Base-by-base conservation (phyloP, 345 rosid genomes). In the Cardiospermum halicacabum region DNA sequence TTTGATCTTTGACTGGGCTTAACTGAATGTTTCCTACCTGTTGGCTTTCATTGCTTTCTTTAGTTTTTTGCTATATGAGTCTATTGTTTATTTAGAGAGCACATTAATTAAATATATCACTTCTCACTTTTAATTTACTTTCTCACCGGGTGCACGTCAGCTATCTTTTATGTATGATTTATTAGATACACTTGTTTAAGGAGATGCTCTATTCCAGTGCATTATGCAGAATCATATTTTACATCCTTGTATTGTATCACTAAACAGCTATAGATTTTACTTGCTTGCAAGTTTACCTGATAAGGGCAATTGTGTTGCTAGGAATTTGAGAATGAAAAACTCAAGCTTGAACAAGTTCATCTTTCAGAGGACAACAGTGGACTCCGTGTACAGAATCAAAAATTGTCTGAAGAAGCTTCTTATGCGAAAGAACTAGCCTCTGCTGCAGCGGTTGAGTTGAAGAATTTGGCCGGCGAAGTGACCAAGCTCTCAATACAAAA, bases 371-470 rank as follows among this genome's bases (percentile, higher is more conserved):
- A 95, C 69, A 91, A 89, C 53, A 88, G 96, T 68, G 99, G 96
- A 19, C 73, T 91, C 61, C 82, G 68, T 53, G 91, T 88, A 60
- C 98, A 91, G 73, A 91, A 92, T 58, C 94, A 88, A 72, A 95
- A 89, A 74, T 73, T 95, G 69, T 87, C 91, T 49, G 98, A 91
- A 81, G 99, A 95, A 79, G 89, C 98, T 69, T 89, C 96, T 68
- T 95, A 95, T 69, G 98, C 98, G 0, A 91, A 91, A 74, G 97
- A 95, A 76, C 72, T 95, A 71, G 99, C 99, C 0, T 89, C 99
- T 75, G 99, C 99, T 69, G 99, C 99, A 27, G 99, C 99, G 21
- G 94, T 95, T 70, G 99, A 95, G 80, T 80, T 95, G 58, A 95
- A 95, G 80, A 95, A 87, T 70, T 85, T 95, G 69, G 99, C 98